Percentiles rank a stretch among this genome's conserved stretches.
These are phyloP conservation scores for Malassezia vespertilionis DNA, from an alignment of 1,284 basidiomycete species.

Conservation along the genomic window DNA sequence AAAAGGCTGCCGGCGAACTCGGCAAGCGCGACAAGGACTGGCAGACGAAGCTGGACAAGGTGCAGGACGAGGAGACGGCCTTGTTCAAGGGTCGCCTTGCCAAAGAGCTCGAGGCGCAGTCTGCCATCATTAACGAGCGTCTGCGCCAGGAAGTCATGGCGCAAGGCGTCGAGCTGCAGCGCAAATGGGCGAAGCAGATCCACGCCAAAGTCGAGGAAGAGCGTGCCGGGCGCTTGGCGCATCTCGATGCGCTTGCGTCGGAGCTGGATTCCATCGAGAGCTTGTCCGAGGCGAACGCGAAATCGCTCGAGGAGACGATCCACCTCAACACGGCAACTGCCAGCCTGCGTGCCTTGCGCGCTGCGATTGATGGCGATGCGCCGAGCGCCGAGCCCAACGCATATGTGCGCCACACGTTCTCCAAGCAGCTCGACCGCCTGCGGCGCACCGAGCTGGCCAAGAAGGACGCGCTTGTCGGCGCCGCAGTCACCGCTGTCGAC, in stretches of 20 bases:
- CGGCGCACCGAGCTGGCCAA: slow-evolving; percentile 54
- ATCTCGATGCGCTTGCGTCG: slow-evolving; percentile 81
- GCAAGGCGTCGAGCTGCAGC: slow-evolving; percentile 92
- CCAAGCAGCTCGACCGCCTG: slow-evolving; percentile 74
- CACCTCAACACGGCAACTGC: slow-evolving; percentile 61
- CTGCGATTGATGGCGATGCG: slow-evolving; percentile 53
- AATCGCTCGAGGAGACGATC: slow-evolving; percentile 77
- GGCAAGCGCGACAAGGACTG: slow-evolving; percentile 77
- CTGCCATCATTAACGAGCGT: slow-evolving; percentile 72
- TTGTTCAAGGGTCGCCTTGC: slow-evolving; percentile 78
- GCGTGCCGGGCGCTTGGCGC: slow-evolving; percentile 84
- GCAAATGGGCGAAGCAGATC: slow-evolving; percentile 90
- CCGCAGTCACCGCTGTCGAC: slow-evolving; percentile 50
- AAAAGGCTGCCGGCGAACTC: slow-evolving; percentile 70
- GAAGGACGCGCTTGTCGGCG: slow-evolving; percentile 52
- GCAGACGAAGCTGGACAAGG: slow-evolving; percentile 68
- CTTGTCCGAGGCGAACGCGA: slow-evolving; percentile 78
- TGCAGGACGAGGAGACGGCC: slow-evolving; percentile 63
- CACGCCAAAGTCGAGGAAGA: slow-evolving; percentile 92
- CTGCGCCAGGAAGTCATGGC: slow-evolving; percentile 88
- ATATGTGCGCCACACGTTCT: slow-evolving; percentile 64
- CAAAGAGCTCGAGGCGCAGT: slow-evolving; percentile 73
- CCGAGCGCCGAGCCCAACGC: slow-evolving; percentile 48
- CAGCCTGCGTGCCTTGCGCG: slow-evolving; percentile 46
- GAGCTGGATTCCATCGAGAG: slow-evolving; percentile 82